phyloP scores from a whole-genome alignment of 768 basidiomycete species.

The Termitomyces titanicus region DNA sequence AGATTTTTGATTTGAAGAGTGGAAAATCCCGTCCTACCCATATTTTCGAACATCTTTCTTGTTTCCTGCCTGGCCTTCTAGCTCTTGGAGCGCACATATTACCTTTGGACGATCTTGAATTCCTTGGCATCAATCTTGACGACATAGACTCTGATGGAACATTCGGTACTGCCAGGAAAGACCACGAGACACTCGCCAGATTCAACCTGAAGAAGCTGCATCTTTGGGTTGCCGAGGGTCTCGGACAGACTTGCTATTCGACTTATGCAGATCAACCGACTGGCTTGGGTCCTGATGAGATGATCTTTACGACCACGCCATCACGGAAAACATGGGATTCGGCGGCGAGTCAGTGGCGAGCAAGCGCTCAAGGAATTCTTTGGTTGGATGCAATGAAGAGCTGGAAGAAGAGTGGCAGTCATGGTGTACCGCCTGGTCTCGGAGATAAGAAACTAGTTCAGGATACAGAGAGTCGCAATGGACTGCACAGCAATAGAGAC shows the following conservation, averaged over 20 bases:
- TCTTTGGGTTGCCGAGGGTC: conserved; percentile 72
- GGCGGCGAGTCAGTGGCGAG: conserved; percentile 17
- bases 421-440: conserved; percentile 52
- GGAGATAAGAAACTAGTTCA: conserved; percentile 37
- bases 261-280: conserved; percentile 69
- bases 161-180: conserved; percentile 32
- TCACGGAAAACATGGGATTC: conserved; percentile 17
- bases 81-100: conserved; percentile 67
- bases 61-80: conserved; percentile 74
- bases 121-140: conserved; percentile 42
- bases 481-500: conserved; percentile 39
- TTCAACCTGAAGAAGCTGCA: conserved; percentile 63
- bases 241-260: conserved; percentile 68
- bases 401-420: conserved; percentile 45
- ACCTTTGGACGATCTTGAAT: conserved; percentile 48
- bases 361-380: conserved; percentile 17
- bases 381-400: conserved; percentile 50
- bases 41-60: conserved; percentile 69
- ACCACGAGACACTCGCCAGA: conserved; percentile 32
- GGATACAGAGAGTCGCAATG: conserved; percentile 21
- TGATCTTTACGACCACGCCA: conserved; percentile 31
- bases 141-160: conserved; percentile 34
- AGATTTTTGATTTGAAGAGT: conserved; percentile 20
- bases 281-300: conserved; percentile 67
- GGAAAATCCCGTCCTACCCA: conserved; percentile 37